A percentile compares a stretch with the other conserved stretches of the same genome.
Conservation (phyloP, 345 rosid genomes). For the Alliaria petiolata region DNA sequence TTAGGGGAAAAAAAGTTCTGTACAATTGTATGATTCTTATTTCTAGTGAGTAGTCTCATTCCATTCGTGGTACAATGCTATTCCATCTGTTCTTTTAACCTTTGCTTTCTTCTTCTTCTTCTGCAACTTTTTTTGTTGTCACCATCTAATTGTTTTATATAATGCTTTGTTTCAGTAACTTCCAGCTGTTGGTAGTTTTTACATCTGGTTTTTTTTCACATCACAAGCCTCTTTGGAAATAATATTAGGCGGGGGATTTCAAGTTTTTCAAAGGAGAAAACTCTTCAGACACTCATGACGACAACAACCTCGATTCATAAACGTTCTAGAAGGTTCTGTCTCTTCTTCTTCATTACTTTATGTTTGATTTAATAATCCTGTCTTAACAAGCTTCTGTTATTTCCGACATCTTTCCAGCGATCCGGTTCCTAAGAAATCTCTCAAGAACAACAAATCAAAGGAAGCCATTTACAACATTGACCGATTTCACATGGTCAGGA, state of each 20-base stretch:
- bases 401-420: slow-evolving; percentile 36
- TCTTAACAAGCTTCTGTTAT: not conserved
- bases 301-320: slow-evolving; percentile 43
- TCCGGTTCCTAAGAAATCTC: slow-evolving; percentile 31
- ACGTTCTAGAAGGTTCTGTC: slow-evolving; percentile 50
- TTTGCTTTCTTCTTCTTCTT: slow-evolving; percentile 39
- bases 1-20: not conserved
- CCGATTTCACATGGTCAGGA: slow-evolving; percentile 34
- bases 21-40: slow-evolving; percentile 17
- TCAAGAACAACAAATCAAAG: slow-evolving; percentile 33
- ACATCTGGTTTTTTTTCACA: not conserved
- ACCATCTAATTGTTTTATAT: slow-evolving; percentile 28
- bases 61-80: slow-evolving; percentile 37
- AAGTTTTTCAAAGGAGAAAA: slow-evolving; percentile 2
- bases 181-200: slow-evolving; percentile 30
- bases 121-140: slow-evolving; percentile 32
- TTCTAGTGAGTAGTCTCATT: slow-evolving; percentile 43
- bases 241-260: not conserved
- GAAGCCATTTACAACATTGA: slow-evolving; percentile 2
- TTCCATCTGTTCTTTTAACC: slow-evolving; percentile 48
- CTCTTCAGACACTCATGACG: slow-evolving; percentile 35
- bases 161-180: slow-evolving; percentile 46
- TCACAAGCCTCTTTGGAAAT: not conserved
- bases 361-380: not conserved
- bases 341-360: slow-evolving; percentile 1